Evolutionary conservation across 2,329 filamentous ascomycete species (phyloP).

Genomic region (Simplicillium sp.): DNA sequence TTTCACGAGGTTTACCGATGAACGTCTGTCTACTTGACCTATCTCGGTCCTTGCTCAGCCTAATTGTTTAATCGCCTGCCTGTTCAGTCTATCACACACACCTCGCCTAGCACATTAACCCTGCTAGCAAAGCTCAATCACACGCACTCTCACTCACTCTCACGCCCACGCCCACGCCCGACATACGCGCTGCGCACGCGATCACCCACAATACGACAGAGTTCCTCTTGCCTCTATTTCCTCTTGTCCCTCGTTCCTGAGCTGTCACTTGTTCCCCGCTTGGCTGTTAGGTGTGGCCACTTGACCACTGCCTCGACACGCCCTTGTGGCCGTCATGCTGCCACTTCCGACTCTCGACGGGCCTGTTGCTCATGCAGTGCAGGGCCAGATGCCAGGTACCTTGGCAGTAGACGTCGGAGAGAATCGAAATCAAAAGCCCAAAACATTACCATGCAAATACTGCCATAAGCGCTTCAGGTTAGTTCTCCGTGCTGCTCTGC

Average conservation of each 20-base stretch:
- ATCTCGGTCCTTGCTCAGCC: too few relatives aligned
- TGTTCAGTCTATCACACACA: too few relatives aligned
- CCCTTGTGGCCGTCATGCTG: conserved; percentile 32
- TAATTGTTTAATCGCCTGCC: too few relatives aligned
- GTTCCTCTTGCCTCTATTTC: conserved; percentile 1
- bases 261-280: conserved; percentile 1
- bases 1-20: too few relatives aligned
- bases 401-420: conserved; percentile 35
- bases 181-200: too few relatives aligned
- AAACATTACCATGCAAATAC: conserved; percentile 53
- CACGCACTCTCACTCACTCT: too few relatives aligned
- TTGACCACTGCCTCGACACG: conserved; percentile 1
- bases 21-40: too few relatives aligned
- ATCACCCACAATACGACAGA: conserved; percentile 1
- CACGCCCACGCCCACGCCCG: too few relatives aligned
- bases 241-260: not conserved
- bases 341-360: conserved; percentile 44
- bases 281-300: conserved; percentile 2
- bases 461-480: conserved; percentile 55
- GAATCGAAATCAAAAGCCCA: conserved; percentile 48
- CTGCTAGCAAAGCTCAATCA: too few relatives aligned
- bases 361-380: conserved; percentile 21
- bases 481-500: conserved; percentile 18
- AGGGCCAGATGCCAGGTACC: conserved; percentile 10
- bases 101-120: too few relatives aligned